These are phyloP conservation scores for Solanum hybrid DNA, from an alignment of 305 asterid genomes.

Conservation along the genomic window DNA sequence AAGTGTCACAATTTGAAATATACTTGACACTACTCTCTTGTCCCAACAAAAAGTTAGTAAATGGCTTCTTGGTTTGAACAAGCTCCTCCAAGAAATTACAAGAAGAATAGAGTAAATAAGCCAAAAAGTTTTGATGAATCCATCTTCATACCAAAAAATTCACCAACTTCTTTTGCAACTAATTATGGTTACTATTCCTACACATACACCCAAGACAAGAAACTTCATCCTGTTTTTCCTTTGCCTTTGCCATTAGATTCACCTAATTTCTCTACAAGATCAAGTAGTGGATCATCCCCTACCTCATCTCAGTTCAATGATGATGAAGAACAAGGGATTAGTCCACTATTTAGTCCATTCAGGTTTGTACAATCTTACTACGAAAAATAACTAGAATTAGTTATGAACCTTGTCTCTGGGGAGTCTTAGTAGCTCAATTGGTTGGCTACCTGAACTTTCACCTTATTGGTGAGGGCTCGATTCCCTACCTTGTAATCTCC, in stretches of 20 bases:
- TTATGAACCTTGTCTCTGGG: background rate
- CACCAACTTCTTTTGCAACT: background rate
- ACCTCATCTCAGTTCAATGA: constrained; percentile 2
- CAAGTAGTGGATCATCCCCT: background rate
- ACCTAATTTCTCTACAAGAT: constrained; percentile 5
- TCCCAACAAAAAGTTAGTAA: background rate
- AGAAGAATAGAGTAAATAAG: background rate
- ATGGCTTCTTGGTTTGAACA: background rate
- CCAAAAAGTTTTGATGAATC: constrained; percentile 6
- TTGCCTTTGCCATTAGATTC: constrained; percentile 14
- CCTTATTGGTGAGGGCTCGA: background rate
- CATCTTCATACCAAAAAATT: background rate
- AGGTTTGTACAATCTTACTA: background rate
- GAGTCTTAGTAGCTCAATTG: background rate
- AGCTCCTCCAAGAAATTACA: background rate
- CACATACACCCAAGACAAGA: background rate
- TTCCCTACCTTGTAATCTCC: background rate
- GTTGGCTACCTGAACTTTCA: background rate
- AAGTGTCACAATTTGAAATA: background rate
- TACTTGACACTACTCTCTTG: background rate
- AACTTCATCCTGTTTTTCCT: constrained; percentile 6
- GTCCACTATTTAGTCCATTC: background rate
- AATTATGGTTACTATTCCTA: background rate
- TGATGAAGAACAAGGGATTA: background rate
- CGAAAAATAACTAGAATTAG: background rate